phyloP scores from a whole-genome alignment of 305 asterid genomes.

The Solanum chacoense region DNA sequence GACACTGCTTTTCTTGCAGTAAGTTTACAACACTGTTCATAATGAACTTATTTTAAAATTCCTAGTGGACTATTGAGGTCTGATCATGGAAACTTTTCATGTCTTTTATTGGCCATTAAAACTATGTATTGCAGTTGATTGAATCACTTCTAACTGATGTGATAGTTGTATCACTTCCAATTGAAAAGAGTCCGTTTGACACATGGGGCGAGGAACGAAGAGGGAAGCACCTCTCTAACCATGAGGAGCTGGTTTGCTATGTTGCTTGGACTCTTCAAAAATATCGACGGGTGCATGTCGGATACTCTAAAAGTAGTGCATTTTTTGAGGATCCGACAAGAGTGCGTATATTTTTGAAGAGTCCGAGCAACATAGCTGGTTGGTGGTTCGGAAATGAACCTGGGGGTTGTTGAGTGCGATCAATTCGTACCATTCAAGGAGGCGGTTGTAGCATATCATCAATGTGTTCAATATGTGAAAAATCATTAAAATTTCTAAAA shows the following conservation, averaged over 20 bases:
- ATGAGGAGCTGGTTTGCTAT: background rate
- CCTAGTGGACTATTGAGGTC: background rate
- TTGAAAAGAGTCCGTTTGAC: background rate
- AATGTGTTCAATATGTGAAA: background rate
- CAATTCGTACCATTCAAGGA: background rate
- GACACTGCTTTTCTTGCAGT: slow-evolving; percentile 77
- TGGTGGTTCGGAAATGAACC: background rate
- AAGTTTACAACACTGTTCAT: slow-evolving; percentile 17
- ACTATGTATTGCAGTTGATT: background rate
- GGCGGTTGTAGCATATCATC: background rate
- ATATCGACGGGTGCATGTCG: background rate
- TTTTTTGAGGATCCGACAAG: background rate
- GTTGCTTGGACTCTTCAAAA: background rate
- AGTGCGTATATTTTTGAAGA: background rate
- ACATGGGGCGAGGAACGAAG: background rate
- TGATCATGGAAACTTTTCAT: background rate
- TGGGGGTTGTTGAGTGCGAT: background rate
- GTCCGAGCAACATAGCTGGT: background rate
- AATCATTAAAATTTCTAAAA: background rate
- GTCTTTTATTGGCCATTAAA: background rate
- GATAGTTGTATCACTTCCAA: background rate
- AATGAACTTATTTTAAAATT: background rate
- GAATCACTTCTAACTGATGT: background rate
- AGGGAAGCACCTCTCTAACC: background rate
- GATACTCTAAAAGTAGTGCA: background rate